Conservation (phyloP, 1,284 basidiomycete genomes). For the Fomitiporia mediterranea region DNA sequence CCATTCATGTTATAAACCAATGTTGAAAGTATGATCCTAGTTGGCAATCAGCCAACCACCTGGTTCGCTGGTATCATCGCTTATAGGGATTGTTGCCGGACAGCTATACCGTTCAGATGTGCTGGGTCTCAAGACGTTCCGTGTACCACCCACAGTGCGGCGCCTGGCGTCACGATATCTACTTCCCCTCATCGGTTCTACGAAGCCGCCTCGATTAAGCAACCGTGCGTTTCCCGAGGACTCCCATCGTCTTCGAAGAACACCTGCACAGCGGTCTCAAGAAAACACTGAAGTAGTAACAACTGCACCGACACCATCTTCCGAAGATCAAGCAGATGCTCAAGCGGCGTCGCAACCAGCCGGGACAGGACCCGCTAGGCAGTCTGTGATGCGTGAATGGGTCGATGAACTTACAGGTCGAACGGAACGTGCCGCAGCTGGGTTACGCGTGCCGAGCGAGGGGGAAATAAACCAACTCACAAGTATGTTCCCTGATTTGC, state of each 20-base stretch:
- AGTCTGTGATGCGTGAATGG: conserved; percentile 75
- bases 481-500: conserved; percentile 79
- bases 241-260: conserved; percentile 14
- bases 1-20: conserved; percentile 8
- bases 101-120: conserved; percentile 78
- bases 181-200: conserved; percentile 60
- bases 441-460: conserved; percentile 67
- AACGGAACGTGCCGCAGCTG: conserved; percentile 38
- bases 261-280: conserved; percentile 18
- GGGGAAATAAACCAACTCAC: conserved; percentile 70
- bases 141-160: conserved; percentile 57
- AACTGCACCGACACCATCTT: conserved; percentile 41
- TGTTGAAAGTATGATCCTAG: conserved; percentile 35
- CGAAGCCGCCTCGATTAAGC: conserved; percentile 48
- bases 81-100: conserved; percentile 65
- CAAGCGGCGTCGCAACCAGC: conserved; percentile 2
- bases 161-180: conserved; percentile 48
- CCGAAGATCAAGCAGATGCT: conserved; percentile 21
- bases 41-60: conserved; percentile 65
- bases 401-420: conserved; percentile 74
- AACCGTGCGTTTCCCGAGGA: conserved; percentile 58
- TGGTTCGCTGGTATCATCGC: conserved; percentile 53
- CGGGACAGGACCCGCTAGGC: conserved; percentile 20
- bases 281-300: conserved; percentile 52
- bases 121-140: conserved; percentile 68